phyloP scores from a whole-genome alignment of 441 rosid genomes.

The Adansonia madagascariensis region DNA sequence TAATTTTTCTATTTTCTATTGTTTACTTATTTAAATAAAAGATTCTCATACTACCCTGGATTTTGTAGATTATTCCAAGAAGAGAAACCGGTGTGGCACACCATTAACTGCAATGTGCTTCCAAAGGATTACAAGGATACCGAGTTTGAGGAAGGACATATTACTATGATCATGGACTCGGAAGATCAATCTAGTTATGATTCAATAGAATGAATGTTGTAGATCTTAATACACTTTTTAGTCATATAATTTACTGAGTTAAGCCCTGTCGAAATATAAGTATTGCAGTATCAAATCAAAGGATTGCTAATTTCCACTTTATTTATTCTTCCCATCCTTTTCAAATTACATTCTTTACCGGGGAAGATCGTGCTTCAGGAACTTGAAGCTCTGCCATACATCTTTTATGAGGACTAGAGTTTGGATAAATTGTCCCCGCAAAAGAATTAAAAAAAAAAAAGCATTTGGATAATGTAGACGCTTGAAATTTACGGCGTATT shows the following conservation, averaged over 20 bases:
- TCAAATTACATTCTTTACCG: neutral
- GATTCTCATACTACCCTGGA: constrained; percentile 17
- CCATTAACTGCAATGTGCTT: constrained; percentile 76
- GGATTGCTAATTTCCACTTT: neutral
- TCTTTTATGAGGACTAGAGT: neutral
- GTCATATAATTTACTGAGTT: neutral
- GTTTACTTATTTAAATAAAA: neutral
- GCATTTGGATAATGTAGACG: neutral
- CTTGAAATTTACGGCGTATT: neutral
- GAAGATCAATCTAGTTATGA: constrained; percentile 36
- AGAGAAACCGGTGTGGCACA: constrained; percentile 88
- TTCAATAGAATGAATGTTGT: constrained; percentile 31
- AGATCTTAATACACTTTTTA: neutral
- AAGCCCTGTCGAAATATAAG: neutral
- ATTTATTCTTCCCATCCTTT: neutral
- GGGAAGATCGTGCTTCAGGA: neutral
- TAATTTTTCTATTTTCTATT: neutral
- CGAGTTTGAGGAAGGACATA: constrained; percentile 45
- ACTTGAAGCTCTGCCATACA: neutral
- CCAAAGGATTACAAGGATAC: constrained; percentile 48
- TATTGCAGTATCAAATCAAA: constrained; percentile 5
- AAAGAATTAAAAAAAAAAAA: neutral
- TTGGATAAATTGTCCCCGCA: neutral
- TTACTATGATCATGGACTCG: constrained; percentile 47
- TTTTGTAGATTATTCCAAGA: constrained; percentile 76